These are phyloP conservation scores for Astragalus glycyphyllos DNA, from an alignment of 306 rosid genomes.

Conservation along the genomic window DNA sequence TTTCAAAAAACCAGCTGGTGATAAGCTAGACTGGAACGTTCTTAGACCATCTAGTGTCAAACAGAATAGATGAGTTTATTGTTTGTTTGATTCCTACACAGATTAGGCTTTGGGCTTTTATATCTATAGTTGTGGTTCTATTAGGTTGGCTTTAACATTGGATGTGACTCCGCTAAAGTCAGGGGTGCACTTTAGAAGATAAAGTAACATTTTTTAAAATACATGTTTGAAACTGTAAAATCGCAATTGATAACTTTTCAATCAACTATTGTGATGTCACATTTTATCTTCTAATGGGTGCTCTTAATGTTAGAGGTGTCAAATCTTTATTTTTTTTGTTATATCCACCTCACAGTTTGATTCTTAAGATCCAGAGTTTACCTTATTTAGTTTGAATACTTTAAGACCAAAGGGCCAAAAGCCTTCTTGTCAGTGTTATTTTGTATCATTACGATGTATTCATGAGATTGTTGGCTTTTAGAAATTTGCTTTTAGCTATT, in stretches of 20 bases:
- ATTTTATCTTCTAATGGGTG: neutral
- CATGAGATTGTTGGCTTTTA: neutral
- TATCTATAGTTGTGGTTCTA: slow-evolving; percentile 22
- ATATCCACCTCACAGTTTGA: neutral
- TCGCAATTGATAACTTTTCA: neutral
- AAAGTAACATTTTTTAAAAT: neutral
- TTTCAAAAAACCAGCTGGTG: slow-evolving; percentile 70
- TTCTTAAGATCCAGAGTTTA: slow-evolving; percentile 17
- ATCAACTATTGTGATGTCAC: neutral
- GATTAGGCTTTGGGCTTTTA: slow-evolving; percentile 30
- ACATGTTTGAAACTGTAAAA: neutral
- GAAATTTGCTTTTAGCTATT: neutral
- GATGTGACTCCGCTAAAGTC: neutral
- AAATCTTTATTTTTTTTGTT: neutral
- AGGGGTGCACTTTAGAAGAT: slow-evolving; percentile 5
- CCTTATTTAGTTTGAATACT: slow-evolving; percentile 31
- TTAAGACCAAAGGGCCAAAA: slow-evolving; percentile 12
- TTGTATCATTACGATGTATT: slow-evolving; percentile 9
- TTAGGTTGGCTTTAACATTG: slow-evolving; percentile 15
- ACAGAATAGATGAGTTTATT: slow-evolving; percentile 50
- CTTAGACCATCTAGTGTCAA: slow-evolving; percentile 69
- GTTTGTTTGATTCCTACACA: slow-evolving; percentile 38
- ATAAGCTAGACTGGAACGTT: slow-evolving; percentile 70
- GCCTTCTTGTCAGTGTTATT: neutral
- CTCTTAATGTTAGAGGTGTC: neutral